Percentiles rank a stretch among this genome's conserved stretches.
phyloP scores from a whole-genome alignment of 177 flowering plant species.

The Vitis hybrid region DNA sequence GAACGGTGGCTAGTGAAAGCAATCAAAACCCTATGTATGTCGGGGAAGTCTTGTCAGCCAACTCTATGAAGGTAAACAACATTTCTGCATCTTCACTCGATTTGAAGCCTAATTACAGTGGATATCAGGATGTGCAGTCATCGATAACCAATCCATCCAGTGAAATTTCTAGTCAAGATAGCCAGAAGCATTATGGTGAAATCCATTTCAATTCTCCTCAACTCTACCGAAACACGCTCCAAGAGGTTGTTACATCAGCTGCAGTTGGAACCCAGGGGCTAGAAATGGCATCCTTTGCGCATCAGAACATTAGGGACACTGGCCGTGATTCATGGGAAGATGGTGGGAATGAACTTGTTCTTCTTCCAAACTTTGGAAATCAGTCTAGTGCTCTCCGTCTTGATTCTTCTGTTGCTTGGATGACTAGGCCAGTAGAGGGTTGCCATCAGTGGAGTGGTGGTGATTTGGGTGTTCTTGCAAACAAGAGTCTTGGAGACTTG shows the following conservation, averaged over 20 bases:
- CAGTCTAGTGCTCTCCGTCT: slow-evolving; percentile 18
- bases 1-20: slow-evolving; percentile 16
- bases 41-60: slow-evolving; percentile 25
- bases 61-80: slow-evolving; percentile 11
- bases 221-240: slow-evolving; percentile 32
- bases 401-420: slow-evolving; percentile 19
- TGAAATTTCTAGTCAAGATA: slow-evolving; percentile 33
- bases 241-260: slow-evolving; percentile 36
- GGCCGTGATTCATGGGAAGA: slow-evolving; percentile 25
- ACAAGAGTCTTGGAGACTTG: slow-evolving; percentile 15
- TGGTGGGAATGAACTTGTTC: slow-evolving; percentile 32
- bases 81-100: slow-evolving; percentile 9
- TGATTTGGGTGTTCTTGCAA: slow-evolving; percentile 21
- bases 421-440: slow-evolving; percentile 20
- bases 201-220: slow-evolving; percentile 21
- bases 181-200: slow-evolving; percentile 25
- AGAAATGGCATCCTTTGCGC: no score
- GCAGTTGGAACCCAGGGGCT: slow-evolving; percentile 16
- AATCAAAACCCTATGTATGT: slow-evolving; percentile 21
- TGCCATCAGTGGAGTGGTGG: slow-evolving; percentile 27
- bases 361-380: slow-evolving; percentile 34
- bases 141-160: slow-evolving; percentile 21
- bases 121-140: slow-evolving; percentile 30
- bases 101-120: slow-evolving; percentile 26
- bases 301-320: slow-evolving; percentile 20